phyloP scores from a whole-genome alignment of 768 basidiomycete species.

The Calocera viscosa region DNA sequence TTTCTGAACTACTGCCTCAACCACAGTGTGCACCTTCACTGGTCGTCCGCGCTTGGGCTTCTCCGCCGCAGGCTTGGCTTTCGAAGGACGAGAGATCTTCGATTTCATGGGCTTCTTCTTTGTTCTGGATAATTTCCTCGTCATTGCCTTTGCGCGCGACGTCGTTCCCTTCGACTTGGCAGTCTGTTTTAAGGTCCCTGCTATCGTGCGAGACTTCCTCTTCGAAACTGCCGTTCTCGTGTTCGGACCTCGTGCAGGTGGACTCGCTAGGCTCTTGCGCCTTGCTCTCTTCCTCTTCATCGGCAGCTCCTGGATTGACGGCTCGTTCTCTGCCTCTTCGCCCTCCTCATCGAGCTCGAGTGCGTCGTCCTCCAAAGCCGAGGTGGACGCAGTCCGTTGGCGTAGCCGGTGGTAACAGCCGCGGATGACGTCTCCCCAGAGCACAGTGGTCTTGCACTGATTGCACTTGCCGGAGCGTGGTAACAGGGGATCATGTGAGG shows the following conservation, averaged over 20 bases:
- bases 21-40: background rate
- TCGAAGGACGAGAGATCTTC: too few relatives aligned
- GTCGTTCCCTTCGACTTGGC: too few relatives aligned
- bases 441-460: background rate
- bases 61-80: background rate
- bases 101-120: background rate
- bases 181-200: too few relatives aligned
- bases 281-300: background rate
- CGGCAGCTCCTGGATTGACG: background rate
- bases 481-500: background rate
- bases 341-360: background rate
- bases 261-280: background rate
- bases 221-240: too few relatives aligned
- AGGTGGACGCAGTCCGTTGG: background rate
- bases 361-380: background rate
- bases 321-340: background rate
- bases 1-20: background rate
- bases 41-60: background rate
- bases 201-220: too few relatives aligned
- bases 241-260: background rate
- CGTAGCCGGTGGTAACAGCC: conserved; percentile 1
- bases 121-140: background rate
- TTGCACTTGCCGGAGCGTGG: background rate
- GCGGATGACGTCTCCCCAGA: background rate
- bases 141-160: background rate